A percentile compares a stretch with the other conserved stretches of the same genome.
phyloP scores from a whole-genome alignment of 768 basidiomycete species.

The Solioccasus polychromus region DNA sequence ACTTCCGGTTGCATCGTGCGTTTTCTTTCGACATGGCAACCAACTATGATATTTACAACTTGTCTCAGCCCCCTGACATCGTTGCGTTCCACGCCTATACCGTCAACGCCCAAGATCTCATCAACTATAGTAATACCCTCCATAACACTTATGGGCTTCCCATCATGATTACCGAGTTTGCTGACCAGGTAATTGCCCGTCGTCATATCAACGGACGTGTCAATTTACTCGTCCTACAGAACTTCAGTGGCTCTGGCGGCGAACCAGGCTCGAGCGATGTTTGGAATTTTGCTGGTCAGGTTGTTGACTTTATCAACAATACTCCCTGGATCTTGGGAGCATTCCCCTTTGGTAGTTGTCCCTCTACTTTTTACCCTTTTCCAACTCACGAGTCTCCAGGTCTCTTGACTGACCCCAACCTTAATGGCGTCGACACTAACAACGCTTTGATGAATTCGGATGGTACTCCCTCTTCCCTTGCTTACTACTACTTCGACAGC shows the following conservation, averaged over 20 bases:
- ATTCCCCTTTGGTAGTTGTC: conserved; percentile 60
- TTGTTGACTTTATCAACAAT: conserved; percentile 43
- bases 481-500: conserved; percentile 44
- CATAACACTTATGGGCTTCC: conserved; percentile 39
- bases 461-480: conserved; percentile 52
- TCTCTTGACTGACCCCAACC: conserved; percentile 45
- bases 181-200: conserved; percentile 50
- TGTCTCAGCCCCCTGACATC: conserved; percentile 28
- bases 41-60: background rate
- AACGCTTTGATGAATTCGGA: conserved; percentile 49
- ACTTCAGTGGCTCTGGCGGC: conserved; percentile 44
- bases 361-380: background rate
- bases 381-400: conserved; percentile 35
- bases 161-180: conserved; percentile 68
- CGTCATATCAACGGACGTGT: background rate
- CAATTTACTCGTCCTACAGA: conserved; percentile 32
- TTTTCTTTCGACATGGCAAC: conserved; percentile 6
- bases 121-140: conserved; percentile 47
- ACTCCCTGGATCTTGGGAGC: conserved; percentile 34
- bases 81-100: conserved; percentile 74
- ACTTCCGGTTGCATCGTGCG: conserved; percentile 47
- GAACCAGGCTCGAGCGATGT: conserved; percentile 40
- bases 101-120: conserved; percentile 42
- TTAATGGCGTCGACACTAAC: conserved; percentile 49
- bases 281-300: conserved; percentile 42